phyloP scores from a whole-genome alignment of 352 stramenopile species.

The Pythium sp. region DNA sequence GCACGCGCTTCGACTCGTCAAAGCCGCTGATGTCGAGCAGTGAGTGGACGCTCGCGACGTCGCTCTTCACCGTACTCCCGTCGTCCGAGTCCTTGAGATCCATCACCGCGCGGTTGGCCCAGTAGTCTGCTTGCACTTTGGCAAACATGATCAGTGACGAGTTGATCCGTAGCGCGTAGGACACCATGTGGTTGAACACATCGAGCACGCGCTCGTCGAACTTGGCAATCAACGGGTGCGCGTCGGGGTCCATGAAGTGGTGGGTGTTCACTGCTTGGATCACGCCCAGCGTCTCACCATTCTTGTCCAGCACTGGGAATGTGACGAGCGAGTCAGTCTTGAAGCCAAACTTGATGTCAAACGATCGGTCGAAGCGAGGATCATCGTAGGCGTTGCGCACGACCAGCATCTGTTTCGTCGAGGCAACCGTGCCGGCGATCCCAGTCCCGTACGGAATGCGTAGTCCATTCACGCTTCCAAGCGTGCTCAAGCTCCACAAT shows the following conservation, averaged over 20 bases:
- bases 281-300: slow-evolving; percentile 65
- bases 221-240: slow-evolving; percentile 44
- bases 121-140: slow-evolving; percentile 78
- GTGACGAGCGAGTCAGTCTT: slow-evolving; percentile 76
- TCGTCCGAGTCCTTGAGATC: slow-evolving; percentile 27
- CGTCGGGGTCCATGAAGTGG: slow-evolving; percentile 38
- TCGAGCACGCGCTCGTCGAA: slow-evolving; percentile 64
- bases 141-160: slow-evolving; percentile 81
- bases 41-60: slow-evolving; percentile 69
- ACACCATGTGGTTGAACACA: slow-evolving; percentile 61
- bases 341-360: slow-evolving; percentile 83
- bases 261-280: slow-evolving; percentile 61
- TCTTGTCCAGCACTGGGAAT: slow-evolving; percentile 66
- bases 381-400: slow-evolving; percentile 76
- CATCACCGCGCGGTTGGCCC: slow-evolving; percentile 52
- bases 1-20: slow-evolving; percentile 59
- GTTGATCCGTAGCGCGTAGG: slow-evolving; percentile 60
- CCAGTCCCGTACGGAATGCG: slow-evolving; percentile 70
- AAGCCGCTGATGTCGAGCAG: slow-evolving; percentile 63
- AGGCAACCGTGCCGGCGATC: slow-evolving; percentile 71
- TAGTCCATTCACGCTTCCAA: slow-evolving; percentile 69
- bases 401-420: slow-evolving; percentile 53
- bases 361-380: slow-evolving; percentile 72
- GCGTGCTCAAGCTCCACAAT: slow-evolving; percentile 68
- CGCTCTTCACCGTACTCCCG: slow-evolving; percentile 32